Evolutionary conservation across 768 basidiomycete species (phyloP).

Genomic region (Russula sp.): DNA sequence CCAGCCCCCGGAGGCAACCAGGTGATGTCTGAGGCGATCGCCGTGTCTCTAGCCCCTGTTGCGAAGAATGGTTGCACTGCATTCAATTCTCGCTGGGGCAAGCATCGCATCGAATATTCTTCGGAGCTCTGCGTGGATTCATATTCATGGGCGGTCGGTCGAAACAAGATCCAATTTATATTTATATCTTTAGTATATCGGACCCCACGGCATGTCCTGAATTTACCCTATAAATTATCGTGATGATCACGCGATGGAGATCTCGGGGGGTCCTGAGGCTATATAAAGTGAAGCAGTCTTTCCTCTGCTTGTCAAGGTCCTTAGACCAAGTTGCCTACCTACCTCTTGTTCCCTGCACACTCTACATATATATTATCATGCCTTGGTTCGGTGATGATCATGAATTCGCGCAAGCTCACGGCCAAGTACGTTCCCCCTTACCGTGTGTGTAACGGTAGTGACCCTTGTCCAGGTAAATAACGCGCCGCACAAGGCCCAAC

Average conservation of each 20-base stretch:
- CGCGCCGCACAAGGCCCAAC: conserved; percentile 43
- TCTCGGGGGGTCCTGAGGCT: neutral
- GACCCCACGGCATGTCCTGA: neutral
- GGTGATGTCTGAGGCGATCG: neutral
- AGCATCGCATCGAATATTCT: neutral
- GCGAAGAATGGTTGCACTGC: neutral
- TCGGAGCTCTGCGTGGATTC: neutral
- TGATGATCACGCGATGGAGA: neutral
- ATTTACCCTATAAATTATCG: neutral
- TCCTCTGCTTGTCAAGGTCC: neutral
- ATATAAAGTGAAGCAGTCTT: conserved; percentile 6
- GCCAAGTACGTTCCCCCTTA: neutral
- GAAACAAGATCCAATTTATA: neutral
- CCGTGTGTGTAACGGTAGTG: neutral
- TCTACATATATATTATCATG: conserved; percentile 3
- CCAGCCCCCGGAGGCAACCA: neutral
- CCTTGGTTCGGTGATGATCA: neutral
- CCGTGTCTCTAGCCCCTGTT: neutral
- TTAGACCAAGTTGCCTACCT: neutral
- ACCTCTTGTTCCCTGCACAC: neutral
- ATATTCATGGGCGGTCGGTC: neutral
- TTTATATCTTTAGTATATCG: neutral
- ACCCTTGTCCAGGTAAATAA: neutral
- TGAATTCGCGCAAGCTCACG: neutral
- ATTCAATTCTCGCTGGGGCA: neutral